These are phyloP conservation scores for Suillus luteus DNA, from an alignment of 768 basidiomycete species.

Conservation along the genomic window DNA sequence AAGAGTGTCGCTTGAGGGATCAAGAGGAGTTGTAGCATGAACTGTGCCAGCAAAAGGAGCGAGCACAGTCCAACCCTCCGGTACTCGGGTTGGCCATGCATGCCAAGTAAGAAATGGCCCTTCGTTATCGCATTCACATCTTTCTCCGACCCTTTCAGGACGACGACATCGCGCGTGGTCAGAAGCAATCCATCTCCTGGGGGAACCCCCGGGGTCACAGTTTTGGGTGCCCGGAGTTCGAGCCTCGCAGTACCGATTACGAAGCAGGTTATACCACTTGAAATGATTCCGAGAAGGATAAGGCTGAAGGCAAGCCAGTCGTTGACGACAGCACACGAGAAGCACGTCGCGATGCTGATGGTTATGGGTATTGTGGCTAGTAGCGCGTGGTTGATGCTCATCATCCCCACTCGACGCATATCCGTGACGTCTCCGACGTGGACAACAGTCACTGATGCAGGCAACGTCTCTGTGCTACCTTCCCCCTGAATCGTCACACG, in stretches of 20 bases:
- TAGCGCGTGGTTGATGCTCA: conserved; percentile 12
- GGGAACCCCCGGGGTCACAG: conserved; percentile 28
- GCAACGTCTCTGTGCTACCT: conserved; percentile 15
- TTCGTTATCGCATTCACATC: conserved; percentile 35
- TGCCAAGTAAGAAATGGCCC: conserved; percentile 29
- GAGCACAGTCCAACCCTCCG: conserved; percentile 31
- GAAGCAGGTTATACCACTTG: conserved; percentile 32
- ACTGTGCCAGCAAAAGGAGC: conserved; percentile 34
- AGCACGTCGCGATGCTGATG: conserved; percentile 25
- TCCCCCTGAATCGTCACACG: conserved; percentile 13
- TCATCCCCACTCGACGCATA: conserved; percentile 14
- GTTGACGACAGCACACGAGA: conserved; percentile 24
- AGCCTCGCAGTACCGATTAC: conserved; percentile 34
- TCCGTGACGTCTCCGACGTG: conserved; percentile 26
- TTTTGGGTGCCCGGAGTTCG: conserved; percentile 17
- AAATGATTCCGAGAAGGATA: conserved; percentile 36
- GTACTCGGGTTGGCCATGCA: conserved; percentile 19
- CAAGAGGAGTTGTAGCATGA: conserved; percentile 36
- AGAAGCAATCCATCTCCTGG: conserved; percentile 36
- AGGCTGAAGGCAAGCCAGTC: conserved; percentile 37
- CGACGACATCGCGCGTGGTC: conserved; percentile 26
- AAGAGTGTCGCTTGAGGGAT: conserved; percentile 37
- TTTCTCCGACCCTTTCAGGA: conserved; percentile 34
- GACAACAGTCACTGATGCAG: conserved; percentile 24
- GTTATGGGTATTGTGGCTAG: conserved; percentile 29